Base-by-base conservation (phyloP, 345 rosid genomes). In the Hibiscus mutabilis region DNA sequence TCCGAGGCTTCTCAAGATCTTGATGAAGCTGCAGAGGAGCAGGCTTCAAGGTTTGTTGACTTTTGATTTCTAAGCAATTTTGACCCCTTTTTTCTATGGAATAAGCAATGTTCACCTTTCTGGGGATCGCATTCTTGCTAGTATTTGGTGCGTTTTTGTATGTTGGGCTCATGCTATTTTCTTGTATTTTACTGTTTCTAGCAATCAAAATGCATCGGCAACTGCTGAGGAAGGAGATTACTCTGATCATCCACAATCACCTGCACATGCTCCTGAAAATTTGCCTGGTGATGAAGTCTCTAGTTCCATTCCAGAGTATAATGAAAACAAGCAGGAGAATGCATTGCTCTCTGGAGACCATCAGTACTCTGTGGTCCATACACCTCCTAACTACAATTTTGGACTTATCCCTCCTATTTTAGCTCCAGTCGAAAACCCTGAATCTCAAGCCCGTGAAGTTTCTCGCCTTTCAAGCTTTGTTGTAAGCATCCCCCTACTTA, bases 381-480 rank as follows among this genome's bases (percentile, higher is more conserved):
- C 88, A 64, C 76, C 82, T 73, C 89, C 89, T 31, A 86, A 76
- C 82, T 84, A 84, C 83, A 81, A 75, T 69, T 82, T 77, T 70
- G 97, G 97, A 67, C 49, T 81, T 74, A 79, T 77, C 79, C 88
- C 92, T 73, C 86, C 97, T 70, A 76, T 86, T 73, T 63, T 84
- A 75, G 82, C 86, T 66, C 77, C 88, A 53, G 83, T 84, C 77
- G 97, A 89, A 75, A 93, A 78, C 75, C 75, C 92, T 5, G 96
- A 93, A 73, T 84, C 92, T 78, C 97, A 89, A 82, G 80, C 85
- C 73, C 88, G 82, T 64, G 97, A 91, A 74, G 85, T 73, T 71
- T 76, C 93, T 79, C 96, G 80, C 76, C 81, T 93, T 76, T 88
- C 92, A 77, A 80, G 83, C 82, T 93, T 88, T 81, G 83, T 89